Conservation (phyloP, 1,139 yeast species). For the Pichia sp. region DNA sequence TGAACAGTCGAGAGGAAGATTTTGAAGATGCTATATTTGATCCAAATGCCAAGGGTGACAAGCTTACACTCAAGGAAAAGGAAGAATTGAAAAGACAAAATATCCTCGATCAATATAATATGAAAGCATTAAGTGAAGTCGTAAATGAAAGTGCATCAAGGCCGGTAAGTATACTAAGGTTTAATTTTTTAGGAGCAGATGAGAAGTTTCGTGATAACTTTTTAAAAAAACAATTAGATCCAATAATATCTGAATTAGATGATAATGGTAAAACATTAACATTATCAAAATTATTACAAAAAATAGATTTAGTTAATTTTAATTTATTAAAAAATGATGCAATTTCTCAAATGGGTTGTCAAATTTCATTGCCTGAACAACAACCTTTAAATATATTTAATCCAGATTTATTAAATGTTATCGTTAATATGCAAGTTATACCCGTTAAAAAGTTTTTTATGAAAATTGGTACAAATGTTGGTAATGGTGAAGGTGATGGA, state of each 20-base stretch:
- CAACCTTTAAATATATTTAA: slow-evolving; percentile 12
- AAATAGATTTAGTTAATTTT: slow-evolving; percentile 39
- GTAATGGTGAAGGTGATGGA: slow-evolving; percentile 95
- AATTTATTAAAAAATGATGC: slow-evolving; percentile 36
- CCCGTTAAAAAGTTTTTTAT: slow-evolving; percentile 68
- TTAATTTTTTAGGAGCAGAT: slow-evolving; percentile 51
- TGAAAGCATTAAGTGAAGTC: slow-evolving; percentile 36
- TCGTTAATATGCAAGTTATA: slow-evolving; percentile 49
- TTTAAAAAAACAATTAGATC: slow-evolving; percentile 47
- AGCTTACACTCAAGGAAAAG: slow-evolving; percentile 8
- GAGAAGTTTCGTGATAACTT: slow-evolving; percentile 44
- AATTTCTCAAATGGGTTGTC: slow-evolving; percentile 27
- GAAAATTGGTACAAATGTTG: slow-evolving; percentile 89
- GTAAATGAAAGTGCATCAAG: slow-evolving; percentile 38
- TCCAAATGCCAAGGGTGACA: background rate
- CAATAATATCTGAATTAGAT: slow-evolving; percentile 35
- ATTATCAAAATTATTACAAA: slow-evolving; percentile 34
- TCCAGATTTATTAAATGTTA: slow-evolving; percentile 36
- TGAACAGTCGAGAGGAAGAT: slow-evolving; percentile 4
- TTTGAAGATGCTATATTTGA: slow-evolving; percentile 10
- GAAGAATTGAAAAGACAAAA: slow-evolving; percentile 22
- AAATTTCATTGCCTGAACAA: slow-evolving; percentile 23
- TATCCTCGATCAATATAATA: slow-evolving; percentile 34
- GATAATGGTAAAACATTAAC: slow-evolving; percentile 18
- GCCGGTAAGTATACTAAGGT: slow-evolving; percentile 41